Percentiles rank a stretch among this genome's conserved stretches.
phyloP scores from a whole-genome alignment of 345 rosid genomes.

The Trapa incisa region DNA sequence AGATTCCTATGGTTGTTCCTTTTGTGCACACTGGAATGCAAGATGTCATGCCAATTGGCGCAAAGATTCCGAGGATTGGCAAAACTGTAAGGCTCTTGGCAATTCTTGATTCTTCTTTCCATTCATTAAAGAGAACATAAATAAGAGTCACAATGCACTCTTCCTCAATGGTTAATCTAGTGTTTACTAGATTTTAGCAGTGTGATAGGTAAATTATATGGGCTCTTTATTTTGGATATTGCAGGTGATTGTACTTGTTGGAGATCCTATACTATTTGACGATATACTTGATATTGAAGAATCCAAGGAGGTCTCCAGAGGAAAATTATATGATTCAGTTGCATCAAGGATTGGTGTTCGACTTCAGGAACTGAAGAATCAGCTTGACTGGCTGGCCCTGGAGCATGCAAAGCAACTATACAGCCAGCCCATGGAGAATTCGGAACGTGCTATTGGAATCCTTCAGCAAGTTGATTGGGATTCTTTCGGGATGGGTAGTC shows the following conservation, averaged over 20 bases:
- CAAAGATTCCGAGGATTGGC: constrained; percentile 79
- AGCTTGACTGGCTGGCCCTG: constrained; percentile 50
- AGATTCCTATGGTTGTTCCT: constrained; percentile 70
- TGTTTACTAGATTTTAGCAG: neutral
- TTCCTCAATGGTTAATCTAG: neutral
- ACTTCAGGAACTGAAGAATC: constrained; percentile 40
- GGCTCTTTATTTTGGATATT: neutral
- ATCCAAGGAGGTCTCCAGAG: constrained; percentile 33
- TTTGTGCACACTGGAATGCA: constrained; percentile 96
- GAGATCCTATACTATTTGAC: constrained; percentile 70
- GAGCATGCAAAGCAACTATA: constrained; percentile 28
- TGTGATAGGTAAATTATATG: neutral
- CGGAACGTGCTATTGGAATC: constrained; percentile 28
- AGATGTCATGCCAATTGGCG: constrained; percentile 89
- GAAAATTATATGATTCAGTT: constrained; percentile 71
- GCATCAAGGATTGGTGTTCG: constrained; percentile 66
- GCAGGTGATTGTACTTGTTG: constrained; percentile 81
- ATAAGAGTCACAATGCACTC: neutral
- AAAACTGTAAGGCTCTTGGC: constrained; percentile 41
- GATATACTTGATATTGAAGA: constrained; percentile 47
- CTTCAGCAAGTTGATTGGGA: constrained; percentile 48
- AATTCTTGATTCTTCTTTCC: constrained; percentile 2
- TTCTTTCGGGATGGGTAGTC: constrained; percentile 36
- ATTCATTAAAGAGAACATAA: neutral
- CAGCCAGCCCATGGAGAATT: constrained; percentile 9